phyloP scores from a whole-genome alignment of 768 basidiomycete species.

The Kwoniella dejecticola region DNA sequence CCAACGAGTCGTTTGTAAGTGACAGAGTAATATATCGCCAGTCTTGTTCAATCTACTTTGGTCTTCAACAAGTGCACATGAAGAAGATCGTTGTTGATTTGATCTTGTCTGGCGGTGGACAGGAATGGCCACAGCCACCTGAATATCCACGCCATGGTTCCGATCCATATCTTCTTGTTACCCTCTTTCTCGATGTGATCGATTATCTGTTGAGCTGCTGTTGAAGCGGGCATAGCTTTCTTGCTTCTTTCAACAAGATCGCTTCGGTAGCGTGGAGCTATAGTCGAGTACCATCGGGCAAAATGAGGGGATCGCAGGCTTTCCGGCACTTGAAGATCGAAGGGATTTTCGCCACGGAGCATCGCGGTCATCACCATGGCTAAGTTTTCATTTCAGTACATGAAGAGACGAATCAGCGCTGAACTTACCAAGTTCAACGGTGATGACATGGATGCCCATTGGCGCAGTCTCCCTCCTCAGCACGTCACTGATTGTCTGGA shows the following conservation, averaged over 20 bases:
- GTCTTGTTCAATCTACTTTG: background rate
- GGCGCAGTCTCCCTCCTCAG: conserved; percentile 12
- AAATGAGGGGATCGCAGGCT: background rate
- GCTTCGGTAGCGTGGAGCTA: background rate
- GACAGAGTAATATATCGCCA: too few relatives aligned
- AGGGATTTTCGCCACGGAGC: conserved; percentile 5
- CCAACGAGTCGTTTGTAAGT: too few relatives aligned
- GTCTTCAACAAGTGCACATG: conserved; percentile 9
- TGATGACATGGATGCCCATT: conserved; percentile 22
- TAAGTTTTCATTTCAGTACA: background rate
- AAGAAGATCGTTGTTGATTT: conserved; percentile 3
- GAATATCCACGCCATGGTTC: conserved; percentile 10
- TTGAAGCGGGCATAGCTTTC: background rate
- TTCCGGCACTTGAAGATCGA: too few relatives aligned
- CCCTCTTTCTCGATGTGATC: conserved; percentile 14
- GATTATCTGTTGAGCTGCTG: conserved; percentile 14
- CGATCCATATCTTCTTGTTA: conserved; percentile 14
- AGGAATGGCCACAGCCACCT: conserved; percentile 11
- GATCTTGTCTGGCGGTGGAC: conserved; percentile 3
- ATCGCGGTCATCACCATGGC: conserved; percentile 7
- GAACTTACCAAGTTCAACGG: conserved; percentile 24
- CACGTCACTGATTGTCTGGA: conserved; percentile 9
- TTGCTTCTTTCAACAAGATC: background rate
- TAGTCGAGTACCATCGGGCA: background rate
- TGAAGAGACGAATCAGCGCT: background rate